Percentiles rank a stretch among this genome's conserved stretches.
Conservation (phyloP, 169 alveolate species). For the Plasmodium gaboni region DNA sequence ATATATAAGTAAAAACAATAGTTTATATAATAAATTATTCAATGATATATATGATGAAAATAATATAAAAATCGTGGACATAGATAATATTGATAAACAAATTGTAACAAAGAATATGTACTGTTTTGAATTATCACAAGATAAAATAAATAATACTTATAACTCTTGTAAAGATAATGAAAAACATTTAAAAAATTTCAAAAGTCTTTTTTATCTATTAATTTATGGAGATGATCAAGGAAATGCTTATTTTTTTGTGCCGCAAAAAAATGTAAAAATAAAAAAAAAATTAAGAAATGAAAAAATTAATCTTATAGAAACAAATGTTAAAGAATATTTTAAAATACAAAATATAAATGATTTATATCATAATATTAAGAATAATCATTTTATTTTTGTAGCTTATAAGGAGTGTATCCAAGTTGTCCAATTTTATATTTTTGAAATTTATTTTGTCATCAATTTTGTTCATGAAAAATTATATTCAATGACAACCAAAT, state of each 20-base stretch:
- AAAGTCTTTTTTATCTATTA: constrained; percentile 42
- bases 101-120: constrained; percentile 21
- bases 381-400: constrained; percentile 28
- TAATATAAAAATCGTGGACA: constrained; percentile 24
- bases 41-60: constrained; percentile 31
- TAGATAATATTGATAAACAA: constrained; percentile 16
- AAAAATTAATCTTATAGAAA: constrained; percentile 36
- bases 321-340: constrained; percentile 69
- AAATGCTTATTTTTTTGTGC: constrained; percentile 37
- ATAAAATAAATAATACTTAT: not conserved
- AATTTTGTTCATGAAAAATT: constrained; percentile 21
- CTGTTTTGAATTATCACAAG: constrained; percentile 47
- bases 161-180: not conserved
- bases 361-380: constrained; percentile 13
- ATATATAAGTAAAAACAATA: constrained; percentile 52
- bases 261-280: constrained; percentile 52
- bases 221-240: constrained; percentile 71
- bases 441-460: constrained; percentile 32
- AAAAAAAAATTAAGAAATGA: constrained; percentile 43
- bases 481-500: constrained; percentile 23
- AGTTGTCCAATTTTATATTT: constrained; percentile 26
- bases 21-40: constrained; percentile 40
- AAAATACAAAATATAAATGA: constrained; percentile 12
- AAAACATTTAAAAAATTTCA: not conserved
- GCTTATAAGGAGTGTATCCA: constrained; percentile 35